Conservation (phyloP, 495 filamentous ascomycete species). For the Penicillium psychrofluorescens region DNA sequence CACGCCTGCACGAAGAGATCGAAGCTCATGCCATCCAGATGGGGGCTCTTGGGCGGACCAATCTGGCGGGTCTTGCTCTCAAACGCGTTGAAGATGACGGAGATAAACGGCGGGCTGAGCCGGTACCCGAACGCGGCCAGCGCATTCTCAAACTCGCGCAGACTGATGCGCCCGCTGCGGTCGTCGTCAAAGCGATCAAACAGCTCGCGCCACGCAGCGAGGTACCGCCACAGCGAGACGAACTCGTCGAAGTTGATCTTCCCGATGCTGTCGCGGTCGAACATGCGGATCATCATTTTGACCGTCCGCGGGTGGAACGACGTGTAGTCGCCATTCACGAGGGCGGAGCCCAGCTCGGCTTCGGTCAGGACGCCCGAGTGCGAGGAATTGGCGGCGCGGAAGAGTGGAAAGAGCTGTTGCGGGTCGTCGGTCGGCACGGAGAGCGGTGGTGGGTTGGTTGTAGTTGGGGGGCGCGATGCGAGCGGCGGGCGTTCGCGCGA, state of each 20-base stretch:
- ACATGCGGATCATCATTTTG: slow-evolving; percentile 98
- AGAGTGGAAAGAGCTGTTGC: slow-evolving; percentile 67
- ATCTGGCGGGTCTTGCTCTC: slow-evolving; percentile 38
- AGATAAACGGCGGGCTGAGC: slow-evolving; percentile 73
- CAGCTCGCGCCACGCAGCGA: slow-evolving; percentile 85
- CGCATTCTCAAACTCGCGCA: slow-evolving; percentile 83
- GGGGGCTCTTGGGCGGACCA: slow-evolving; percentile 16
- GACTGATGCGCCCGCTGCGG: slow-evolving; percentile 74
- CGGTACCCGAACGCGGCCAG: slow-evolving; percentile 93
- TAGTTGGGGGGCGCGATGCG: slow-evolving; percentile 51
- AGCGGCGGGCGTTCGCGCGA: slow-evolving; percentile 45
- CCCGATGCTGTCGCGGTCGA: slow-evolving; percentile 79
- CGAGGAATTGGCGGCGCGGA: slow-evolving; percentile 82
- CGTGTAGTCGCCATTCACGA: slow-evolving; percentile 94
- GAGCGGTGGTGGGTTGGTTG: slow-evolving; percentile 51
- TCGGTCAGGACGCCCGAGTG: slow-evolving; percentile 79
- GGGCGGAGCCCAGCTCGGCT: slow-evolving; percentile 77
- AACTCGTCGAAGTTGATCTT: slow-evolving; percentile 95
- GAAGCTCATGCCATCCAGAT: slow-evolving; percentile 73
- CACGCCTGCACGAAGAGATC: slow-evolving; percentile 98
- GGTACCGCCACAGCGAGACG: slow-evolving; percentile 86
- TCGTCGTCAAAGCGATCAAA: slow-evolving; percentile 96
- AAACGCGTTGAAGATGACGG: slow-evolving; percentile 68
- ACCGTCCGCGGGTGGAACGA: slow-evolving; percentile 95
- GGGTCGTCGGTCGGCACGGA: slow-evolving; percentile 56